A percentile compares a stretch with the other conserved stretches of the same genome.
phyloP scores from a whole-genome alignment of 2,329 filamentous ascomycete species.

The Aspergillus pseudoviridinutans region DNA sequence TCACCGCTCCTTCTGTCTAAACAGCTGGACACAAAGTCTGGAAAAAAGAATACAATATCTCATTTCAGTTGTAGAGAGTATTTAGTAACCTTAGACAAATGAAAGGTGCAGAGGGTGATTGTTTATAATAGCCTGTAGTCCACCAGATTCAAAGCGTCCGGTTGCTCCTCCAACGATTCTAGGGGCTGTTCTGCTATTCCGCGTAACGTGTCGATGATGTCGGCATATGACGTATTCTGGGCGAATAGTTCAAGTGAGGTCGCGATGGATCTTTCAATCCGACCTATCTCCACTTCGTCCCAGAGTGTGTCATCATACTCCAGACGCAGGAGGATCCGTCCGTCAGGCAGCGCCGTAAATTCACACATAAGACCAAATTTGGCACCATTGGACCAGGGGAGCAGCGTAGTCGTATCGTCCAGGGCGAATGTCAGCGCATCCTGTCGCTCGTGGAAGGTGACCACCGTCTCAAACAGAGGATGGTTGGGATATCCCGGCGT shows the following conservation, averaged over 20 bases:
- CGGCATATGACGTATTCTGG: no score
- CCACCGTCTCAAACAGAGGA: conserved; percentile 4
- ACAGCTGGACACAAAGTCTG: background rate
- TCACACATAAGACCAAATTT: conserved; percentile 6
- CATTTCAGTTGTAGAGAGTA: background rate
- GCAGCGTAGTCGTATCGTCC: background rate
- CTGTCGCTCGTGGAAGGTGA: conserved; percentile 4
- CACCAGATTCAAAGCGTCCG: no score
- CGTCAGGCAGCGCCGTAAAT: background rate
- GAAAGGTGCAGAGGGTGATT: background rate
- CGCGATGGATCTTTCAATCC: background rate
- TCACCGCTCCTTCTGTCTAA: background rate
- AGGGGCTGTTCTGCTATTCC: no score
- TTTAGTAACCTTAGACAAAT: background rate
- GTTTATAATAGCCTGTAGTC: background rate
- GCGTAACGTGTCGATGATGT: no score
- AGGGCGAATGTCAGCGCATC: background rate
- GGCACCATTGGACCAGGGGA: conserved; percentile 1
- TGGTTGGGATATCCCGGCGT: background rate
- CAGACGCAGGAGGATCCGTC: background rate
- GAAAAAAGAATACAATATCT: background rate
- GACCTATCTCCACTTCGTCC: background rate
- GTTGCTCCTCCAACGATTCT: background rate
- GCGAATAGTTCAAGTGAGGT: background rate
- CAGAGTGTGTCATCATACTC: background rate